These are phyloP conservation scores for Yarrowia divulgata DNA, from an alignment of 805 yeast species.

Conservation along the genomic window DNA sequence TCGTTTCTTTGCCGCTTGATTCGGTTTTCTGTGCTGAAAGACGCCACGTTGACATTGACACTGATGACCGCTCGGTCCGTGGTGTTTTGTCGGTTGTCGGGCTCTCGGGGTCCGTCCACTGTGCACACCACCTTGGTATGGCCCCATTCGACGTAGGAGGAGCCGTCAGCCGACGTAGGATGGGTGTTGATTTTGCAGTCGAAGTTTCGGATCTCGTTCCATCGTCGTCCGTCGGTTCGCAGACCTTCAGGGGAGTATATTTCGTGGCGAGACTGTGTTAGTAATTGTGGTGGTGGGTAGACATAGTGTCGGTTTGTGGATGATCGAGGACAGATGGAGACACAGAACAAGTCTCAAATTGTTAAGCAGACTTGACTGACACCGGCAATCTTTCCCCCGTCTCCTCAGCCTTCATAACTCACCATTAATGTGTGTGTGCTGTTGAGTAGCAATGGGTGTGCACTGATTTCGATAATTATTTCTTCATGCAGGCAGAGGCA, in stretches of 20 bases:
- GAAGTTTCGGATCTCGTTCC: slow-evolving; percentile 89
- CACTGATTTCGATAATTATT: slow-evolving; percentile 24
- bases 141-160: slow-evolving; percentile 91
- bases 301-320: too few species aligned
- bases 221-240: slow-evolving; percentile 87
- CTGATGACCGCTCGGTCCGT: slow-evolving; percentile 63
- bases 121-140: slow-evolving; percentile 85
- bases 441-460: slow-evolving; percentile 3
- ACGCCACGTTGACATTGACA: slow-evolving; percentile 74
- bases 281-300: not conserved
- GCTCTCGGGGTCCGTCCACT: slow-evolving; percentile 91
- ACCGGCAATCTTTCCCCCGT: too few species aligned
- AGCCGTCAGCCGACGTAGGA: slow-evolving; percentile 83
- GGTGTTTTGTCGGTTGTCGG: slow-evolving; percentile 57
- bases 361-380: too few species aligned
- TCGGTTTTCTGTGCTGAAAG: slow-evolving; percentile 80
- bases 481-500: slow-evolving; percentile 32
- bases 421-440: slow-evolving; percentile 5
- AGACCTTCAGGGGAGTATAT: slow-evolving; percentile 95
- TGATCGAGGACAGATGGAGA: too few species aligned
- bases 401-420: not conserved
- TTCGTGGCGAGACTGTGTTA: slow-evolving; percentile 55
- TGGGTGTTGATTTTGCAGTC: slow-evolving; percentile 86
- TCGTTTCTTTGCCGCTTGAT: slow-evolving; percentile 74
- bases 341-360: too few species aligned